These are phyloP conservation scores for Penicillium olsonii DNA, from an alignment of 2,329 filamentous ascomycete genomes.

Conservation along the genomic window DNA sequence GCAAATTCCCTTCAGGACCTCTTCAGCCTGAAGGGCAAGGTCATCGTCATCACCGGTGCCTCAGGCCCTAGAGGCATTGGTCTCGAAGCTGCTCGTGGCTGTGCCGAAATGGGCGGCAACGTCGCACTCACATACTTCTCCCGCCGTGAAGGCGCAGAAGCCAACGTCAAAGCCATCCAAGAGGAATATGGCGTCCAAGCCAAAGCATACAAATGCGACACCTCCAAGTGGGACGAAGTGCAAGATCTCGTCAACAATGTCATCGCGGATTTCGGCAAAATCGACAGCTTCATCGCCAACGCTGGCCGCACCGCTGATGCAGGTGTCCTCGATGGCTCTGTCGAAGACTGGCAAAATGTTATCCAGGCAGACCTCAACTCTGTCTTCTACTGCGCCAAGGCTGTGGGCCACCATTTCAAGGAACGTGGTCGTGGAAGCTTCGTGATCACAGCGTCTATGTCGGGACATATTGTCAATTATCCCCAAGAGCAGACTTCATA, in stretches of 20 bases:
- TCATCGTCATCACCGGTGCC: slow-evolving; percentile 52
- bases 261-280: slow-evolving; percentile 69
- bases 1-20: slow-evolving; percentile 40
- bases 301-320: slow-evolving; percentile 70
- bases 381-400: slow-evolving; percentile 81
- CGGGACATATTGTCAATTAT: slow-evolving; percentile 56
- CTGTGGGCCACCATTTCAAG: slow-evolving; percentile 76
- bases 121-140: slow-evolving; percentile 68
- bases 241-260: slow-evolving; percentile 60
- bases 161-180: slow-evolving; percentile 63
- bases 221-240: slow-evolving; percentile 59
- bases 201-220: slow-evolving; percentile 68
- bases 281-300: slow-evolving; percentile 69
- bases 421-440: slow-evolving; percentile 64
- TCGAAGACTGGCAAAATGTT: slow-evolving; percentile 74
- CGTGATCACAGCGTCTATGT: slow-evolving; percentile 66
- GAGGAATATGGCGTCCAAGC: slow-evolving; percentile 64
- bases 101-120: slow-evolving; percentile 65
- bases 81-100: slow-evolving; percentile 66
- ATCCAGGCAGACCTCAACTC: slow-evolving; percentile 84
- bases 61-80: slow-evolving; percentile 68
- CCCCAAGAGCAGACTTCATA: slow-evolving; percentile 67
- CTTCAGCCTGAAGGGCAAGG: slow-evolving; percentile 51
- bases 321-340: slow-evolving; percentile 68
- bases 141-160: slow-evolving; percentile 61